A percentile compares a stretch with the other conserved stretches of the same genome.
These are phyloP conservation scores for Agastache rugosa DNA, from an alignment of 257 asterid genomes.

Conservation along the genomic window DNA sequence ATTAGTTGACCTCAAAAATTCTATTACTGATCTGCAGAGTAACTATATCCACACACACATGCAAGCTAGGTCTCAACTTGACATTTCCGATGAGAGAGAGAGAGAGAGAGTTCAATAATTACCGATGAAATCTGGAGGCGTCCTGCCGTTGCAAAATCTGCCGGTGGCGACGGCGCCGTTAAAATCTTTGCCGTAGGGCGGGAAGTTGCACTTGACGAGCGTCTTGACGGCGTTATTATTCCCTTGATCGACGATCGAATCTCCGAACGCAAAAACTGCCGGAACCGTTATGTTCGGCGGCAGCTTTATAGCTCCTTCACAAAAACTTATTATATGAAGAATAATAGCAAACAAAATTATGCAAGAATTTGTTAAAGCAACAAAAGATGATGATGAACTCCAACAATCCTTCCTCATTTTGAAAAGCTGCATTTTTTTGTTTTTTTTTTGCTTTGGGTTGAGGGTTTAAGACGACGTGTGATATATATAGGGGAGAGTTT, in stretches of 20 bases:
- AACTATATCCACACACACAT: neutral
- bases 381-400: neutral
- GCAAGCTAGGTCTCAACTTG: neutral
- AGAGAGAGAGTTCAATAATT: neutral
- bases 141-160: conserved; percentile 70
- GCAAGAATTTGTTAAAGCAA: neutral
- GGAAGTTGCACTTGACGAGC: conserved; percentile 45
- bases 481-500: neutral
- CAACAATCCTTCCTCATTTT: conserved; percentile 14
- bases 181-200: conserved; percentile 74
- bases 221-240: conserved; percentile 57
- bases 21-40: neutral
- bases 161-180: conserved; percentile 66
- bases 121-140: conserved; percentile 77
- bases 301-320: conserved; percentile 49
- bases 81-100: neutral
- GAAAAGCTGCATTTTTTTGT: neutral
- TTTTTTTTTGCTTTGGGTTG: neutral
- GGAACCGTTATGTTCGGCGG: conserved; percentile 51
- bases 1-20: too few relatives aligned
- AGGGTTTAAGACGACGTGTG: neutral
- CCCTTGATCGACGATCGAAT: conserved; percentile 79
- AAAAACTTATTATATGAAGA: neutral
- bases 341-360: neutral
- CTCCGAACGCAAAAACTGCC: conserved; percentile 73